A percentile compares a stretch with the other conserved stretches of the same genome.
phyloP scores from a whole-genome alignment of 441 rosid species.

The Jatropha podagrica region DNA sequence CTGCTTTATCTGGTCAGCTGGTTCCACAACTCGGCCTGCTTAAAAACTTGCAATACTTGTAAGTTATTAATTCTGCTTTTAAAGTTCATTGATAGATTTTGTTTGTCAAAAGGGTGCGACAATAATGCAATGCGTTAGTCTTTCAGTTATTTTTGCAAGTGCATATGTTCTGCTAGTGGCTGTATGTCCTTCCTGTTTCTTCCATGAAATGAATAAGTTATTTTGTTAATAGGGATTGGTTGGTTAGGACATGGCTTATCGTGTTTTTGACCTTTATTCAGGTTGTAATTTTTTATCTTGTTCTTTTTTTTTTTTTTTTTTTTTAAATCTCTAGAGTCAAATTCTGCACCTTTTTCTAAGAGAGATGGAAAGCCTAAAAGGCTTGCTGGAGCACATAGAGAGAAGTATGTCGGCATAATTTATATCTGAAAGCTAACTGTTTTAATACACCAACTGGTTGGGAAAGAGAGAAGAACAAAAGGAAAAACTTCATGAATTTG shows the following conservation, averaged over 20 bases:
- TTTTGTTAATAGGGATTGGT: neutral
- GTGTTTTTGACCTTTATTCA: neutral
- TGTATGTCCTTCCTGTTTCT: neutral
- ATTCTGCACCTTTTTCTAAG: neutral
- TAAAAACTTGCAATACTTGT: constrained; percentile 92
- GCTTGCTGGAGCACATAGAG: neutral
- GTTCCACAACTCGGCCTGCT: constrained; percentile 91
- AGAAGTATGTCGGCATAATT: neutral
- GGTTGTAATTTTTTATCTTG: too few species aligned
- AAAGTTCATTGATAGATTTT: neutral
- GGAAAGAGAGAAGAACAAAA: neutral
- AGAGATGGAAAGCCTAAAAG: neutral
- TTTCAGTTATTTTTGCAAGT: neutral
- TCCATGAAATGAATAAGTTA: neutral
- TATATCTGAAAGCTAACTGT: neutral
- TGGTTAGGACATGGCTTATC: too few species aligned
- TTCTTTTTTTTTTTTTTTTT: neutral
- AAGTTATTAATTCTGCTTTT: constrained; percentile 31
- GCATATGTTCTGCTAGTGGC: neutral
- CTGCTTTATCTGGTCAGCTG: constrained; percentile 85
- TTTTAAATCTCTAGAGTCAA: neutral
- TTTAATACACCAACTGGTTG: neutral
- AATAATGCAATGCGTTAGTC: neutral
- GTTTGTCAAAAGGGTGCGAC: neutral
- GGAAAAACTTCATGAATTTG: neutral